A percentile compares a stretch with the other conserved stretches of the same genome.
phyloP scores from a whole-genome alignment of 2,329 filamentous ascomycete species.

The Colletotrichum theobromicola region DNA sequence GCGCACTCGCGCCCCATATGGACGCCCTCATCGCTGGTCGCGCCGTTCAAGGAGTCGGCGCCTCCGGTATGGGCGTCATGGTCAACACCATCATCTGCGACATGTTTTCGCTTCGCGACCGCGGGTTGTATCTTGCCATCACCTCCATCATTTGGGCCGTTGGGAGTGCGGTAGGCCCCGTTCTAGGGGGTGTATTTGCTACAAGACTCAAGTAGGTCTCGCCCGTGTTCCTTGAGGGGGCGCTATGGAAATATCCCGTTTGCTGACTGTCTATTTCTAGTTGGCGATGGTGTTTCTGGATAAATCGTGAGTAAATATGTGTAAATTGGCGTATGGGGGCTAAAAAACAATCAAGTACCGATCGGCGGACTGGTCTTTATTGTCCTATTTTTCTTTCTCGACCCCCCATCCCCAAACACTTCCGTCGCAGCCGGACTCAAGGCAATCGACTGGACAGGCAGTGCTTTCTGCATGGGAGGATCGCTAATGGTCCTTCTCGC shows the following conservation, averaged over 20 bases:
- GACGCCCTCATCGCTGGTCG: conserved; percentile 45
- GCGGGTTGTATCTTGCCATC: conserved; percentile 34
- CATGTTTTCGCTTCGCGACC: conserved; percentile 39
- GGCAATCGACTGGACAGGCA: conserved; percentile 57
- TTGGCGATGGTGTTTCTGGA: conserved; percentile 49
- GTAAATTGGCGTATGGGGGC: not conserved
- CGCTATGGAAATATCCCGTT: conserved; percentile 37
- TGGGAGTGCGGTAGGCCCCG: conserved; percentile 45
- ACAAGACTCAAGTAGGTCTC: conserved; percentile 43
- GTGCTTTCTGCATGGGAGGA: conserved; percentile 39
- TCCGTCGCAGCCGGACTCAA: conserved; percentile 65
- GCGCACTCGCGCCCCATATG: conserved; percentile 48
- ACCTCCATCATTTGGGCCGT: conserved; percentile 45
- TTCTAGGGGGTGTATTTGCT: conserved; percentile 48
- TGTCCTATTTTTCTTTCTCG: conserved; percentile 48
- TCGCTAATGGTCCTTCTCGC: conserved; percentile 38
- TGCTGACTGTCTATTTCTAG: conserved; percentile 37
- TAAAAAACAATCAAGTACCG: conserved; percentile 17
- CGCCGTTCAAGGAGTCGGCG: conserved; percentile 50
- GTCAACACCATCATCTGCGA: conserved; percentile 38
- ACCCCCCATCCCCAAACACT: conserved; percentile 72
- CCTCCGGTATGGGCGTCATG: conserved; percentile 51
- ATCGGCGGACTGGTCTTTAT: conserved; percentile 33
- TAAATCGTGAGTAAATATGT: conserved; percentile 31
- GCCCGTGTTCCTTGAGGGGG: not conserved